Evolutionary conservation across 23 red algal genomes (phyloP), one percentile per base, ranked within the genome.

Genomic region (Agarophyton chilense): DNA sequence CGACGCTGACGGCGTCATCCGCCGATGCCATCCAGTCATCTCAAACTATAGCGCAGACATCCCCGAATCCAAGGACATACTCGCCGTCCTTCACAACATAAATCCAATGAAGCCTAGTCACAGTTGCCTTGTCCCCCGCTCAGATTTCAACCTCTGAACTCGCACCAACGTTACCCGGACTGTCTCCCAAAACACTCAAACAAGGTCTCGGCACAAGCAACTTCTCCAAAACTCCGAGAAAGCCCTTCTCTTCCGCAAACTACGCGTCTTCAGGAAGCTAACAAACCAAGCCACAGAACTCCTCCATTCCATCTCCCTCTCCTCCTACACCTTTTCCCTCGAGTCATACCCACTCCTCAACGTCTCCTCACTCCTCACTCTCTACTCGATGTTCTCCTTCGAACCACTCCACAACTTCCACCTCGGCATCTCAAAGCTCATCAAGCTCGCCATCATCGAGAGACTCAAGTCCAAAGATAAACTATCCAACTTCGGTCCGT

Each of bases 401-500:
- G 2, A 83, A 49, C 39, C 55, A 39, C n/a, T 65, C 6, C 79
- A 83, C 38, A 83, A 83, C 2, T 49, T 67, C 3, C 60, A 47
- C 42, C 40, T 83, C 39, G 32, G 79, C 0, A 22, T 83, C 56
- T 83, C 79, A 0, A 83, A 83, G 43, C 21, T 64, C 9, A 43
- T 83, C 54, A 83, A 7, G 22, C 31, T 26, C 13, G 34, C 56
- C 17, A 25, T 55, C 39, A 45, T 67, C 55, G 60, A 83, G 4
- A 19, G 58, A 83, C 58, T 83, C 11, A 0, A 38, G 32, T 34
- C 35, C 26, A 2, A 66, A n/a, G 24, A 17, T 7, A 36, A 4
- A 4, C n/a, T 0, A 5, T 46, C 55, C 40, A 66, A 18, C 0
- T 0, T 67, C 2, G 56, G 8, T 24, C 47, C 79, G 6, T 26